Percentiles rank a stretch among this genome's conserved stretches.
phyloP scores from a whole-genome alignment of 176 grass and related monocot genomes.

The Bothriochloa decipiens region DNA sequence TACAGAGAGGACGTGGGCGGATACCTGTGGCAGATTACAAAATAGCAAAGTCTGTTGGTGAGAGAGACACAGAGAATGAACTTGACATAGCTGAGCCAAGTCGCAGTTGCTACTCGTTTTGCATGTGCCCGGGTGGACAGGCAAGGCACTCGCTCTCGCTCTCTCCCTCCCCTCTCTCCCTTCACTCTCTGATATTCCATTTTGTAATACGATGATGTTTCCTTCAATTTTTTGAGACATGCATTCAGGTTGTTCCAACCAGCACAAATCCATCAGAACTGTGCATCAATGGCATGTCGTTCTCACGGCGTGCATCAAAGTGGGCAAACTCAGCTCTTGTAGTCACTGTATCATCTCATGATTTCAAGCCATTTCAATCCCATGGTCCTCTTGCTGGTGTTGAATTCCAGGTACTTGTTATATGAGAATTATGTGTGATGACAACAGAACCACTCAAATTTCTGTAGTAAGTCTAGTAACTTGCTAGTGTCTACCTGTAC shows the following conservation, averaged over 20 bases:
- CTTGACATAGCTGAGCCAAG: constrained; percentile 40
- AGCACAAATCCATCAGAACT: constrained; percentile 89
- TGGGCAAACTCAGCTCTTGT: constrained; percentile 98
- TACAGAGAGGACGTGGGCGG: constrained; percentile 81
- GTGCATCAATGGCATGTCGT: constrained; percentile 99
- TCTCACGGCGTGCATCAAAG: constrained; percentile 81
- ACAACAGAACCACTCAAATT: constrained; percentile 31
- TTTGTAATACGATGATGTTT: constrained; percentile 15
- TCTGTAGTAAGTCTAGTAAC: constrained; percentile 10
- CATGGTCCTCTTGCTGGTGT: constrained; percentile 88
- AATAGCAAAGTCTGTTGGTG: constrained; percentile 66
- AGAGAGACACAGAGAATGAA: constrained; percentile 42
- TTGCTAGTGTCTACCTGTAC: not conserved
- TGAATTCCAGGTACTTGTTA: constrained; percentile 87
- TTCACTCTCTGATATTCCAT: not conserved
- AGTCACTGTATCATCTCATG: constrained; percentile 81
- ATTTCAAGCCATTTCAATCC: constrained; percentile 67
- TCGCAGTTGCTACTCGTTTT: constrained; percentile 93
- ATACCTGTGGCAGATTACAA: constrained; percentile 99
- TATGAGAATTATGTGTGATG: constrained; percentile 9
- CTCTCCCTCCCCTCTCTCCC: not conserved
- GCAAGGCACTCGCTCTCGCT: constrained; percentile 11
- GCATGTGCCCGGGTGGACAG: constrained; percentile 99
- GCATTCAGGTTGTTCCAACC: constrained; percentile 88
- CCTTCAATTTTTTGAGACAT: constrained; percentile 33